Percentiles rank a stretch among this genome's conserved stretches.
These are phyloP conservation scores for Penicillium roqueforti DNA, from an alignment of 495 filamentous ascomycete genomes.

Conservation along the genomic window DNA sequence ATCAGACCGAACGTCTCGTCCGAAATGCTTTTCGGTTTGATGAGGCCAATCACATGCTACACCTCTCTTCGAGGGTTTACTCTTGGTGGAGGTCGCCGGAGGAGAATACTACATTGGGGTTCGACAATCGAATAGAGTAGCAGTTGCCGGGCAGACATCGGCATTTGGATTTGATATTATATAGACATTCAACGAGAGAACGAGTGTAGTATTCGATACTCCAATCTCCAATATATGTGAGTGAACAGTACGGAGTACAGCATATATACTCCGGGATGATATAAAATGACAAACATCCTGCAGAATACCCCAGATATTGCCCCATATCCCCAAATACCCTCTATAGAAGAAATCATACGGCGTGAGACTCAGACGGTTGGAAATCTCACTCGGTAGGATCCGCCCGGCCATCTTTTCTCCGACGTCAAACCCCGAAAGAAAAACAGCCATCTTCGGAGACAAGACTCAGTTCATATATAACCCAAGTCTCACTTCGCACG, in stretches of 20 bases:
- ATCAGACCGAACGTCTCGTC: constrained; percentile 11
- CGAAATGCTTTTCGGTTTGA: constrained; percentile 7
- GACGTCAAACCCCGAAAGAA: not conserved
- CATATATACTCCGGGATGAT: too few species aligned
- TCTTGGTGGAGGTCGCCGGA: constrained; percentile 17
- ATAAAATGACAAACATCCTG: not conserved
- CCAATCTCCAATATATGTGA: not conserved
- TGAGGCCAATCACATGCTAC: constrained; percentile 5
- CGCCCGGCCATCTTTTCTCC: constrained; percentile 12
- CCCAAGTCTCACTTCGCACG: not conserved
- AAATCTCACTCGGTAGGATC: constrained; percentile 13
- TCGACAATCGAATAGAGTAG: not conserved
- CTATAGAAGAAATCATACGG: constrained; percentile 9
- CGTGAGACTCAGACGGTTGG: constrained; percentile 4
- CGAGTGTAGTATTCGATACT: not conserved
- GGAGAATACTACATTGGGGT: constrained; percentile 10
- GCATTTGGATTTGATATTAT: not conserved
- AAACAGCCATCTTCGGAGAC: not conserved
- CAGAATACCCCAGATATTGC: constrained; percentile 7
- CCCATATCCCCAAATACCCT: not conserved
- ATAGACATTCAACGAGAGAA: not conserved
- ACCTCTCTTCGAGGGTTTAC: constrained; percentile 3
- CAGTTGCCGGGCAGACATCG: not conserved
- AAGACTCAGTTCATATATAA: constrained; percentile 1
- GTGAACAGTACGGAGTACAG: too few species aligned